Conservation (phyloP, 1,284 basidiomycete genomes). For the Ganoderma lucidum region DNA sequence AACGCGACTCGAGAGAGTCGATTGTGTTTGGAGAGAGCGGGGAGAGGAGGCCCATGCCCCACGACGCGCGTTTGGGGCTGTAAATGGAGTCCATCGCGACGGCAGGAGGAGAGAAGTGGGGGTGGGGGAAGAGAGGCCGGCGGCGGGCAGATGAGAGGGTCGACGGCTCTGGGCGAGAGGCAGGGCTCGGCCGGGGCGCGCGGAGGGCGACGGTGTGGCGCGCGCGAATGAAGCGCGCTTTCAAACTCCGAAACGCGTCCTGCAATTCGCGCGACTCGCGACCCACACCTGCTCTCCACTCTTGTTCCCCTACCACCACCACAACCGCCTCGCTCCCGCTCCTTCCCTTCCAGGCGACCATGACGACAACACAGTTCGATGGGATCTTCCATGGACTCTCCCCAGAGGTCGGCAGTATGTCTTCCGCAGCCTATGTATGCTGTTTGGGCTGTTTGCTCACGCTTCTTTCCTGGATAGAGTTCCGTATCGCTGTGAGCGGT, state of each 20-base stretch:
- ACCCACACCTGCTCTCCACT: constrained; percentile 14
- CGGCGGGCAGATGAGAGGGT: constrained; percentile 14
- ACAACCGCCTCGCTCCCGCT: constrained; percentile 29
- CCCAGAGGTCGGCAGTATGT: constrained; percentile 79
- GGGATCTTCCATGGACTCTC: constrained; percentile 82
- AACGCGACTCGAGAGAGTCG: constrained; percentile 68
- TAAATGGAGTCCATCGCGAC: constrained; percentile 22
- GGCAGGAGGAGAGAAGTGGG: neutral
- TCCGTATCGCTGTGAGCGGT: constrained; percentile 87
- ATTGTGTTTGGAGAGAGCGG: constrained; percentile 41
- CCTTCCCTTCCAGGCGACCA: constrained; percentile 39
- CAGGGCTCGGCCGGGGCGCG: constrained; percentile 15
- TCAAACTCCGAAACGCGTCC: constrained; percentile 46
- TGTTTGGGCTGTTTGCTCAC: constrained; percentile 10
- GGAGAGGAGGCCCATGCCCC: constrained; percentile 28
- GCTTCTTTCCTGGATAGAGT: constrained; percentile 59
- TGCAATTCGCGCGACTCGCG: constrained; percentile 22
- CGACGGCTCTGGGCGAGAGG: constrained; percentile 22
- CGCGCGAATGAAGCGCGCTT: constrained; percentile 36
- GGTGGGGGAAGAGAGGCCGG: constrained; percentile 10
- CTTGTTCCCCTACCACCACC: constrained; percentile 28
- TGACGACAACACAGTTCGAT: constrained; percentile 82
- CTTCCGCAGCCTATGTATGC: neutral
- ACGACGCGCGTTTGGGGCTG: constrained; percentile 25
- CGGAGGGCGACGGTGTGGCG: constrained; percentile 17